These are phyloP conservation scores for Colletotrichum navitas DNA, from an alignment of 2,329 filamentous ascomycete genomes.

Conservation along the genomic window DNA sequence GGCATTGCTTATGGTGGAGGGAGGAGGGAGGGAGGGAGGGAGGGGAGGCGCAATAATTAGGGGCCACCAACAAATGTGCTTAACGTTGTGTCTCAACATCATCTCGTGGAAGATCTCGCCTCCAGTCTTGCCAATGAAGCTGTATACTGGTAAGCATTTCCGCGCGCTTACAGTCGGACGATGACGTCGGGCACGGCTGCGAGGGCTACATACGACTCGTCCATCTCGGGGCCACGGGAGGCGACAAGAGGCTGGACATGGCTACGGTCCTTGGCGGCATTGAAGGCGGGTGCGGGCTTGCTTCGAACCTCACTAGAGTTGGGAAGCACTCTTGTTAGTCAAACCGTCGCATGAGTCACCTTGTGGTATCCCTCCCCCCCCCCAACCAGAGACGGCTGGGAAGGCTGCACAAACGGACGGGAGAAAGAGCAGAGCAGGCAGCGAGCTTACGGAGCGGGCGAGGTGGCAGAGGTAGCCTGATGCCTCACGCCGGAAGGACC, in stretches of 20 bases:
- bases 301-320: conserved; percentile 66
- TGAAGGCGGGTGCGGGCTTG: conserved; percentile 73
- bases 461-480: conserved; percentile 62
- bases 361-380: neutral
- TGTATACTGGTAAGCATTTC: conserved; percentile 49
- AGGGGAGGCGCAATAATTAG: neutral
- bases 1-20: neutral
- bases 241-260: conserved; percentile 79
- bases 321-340: conserved; percentile 44
- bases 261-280: conserved; percentile 61
- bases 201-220: conserved; percentile 77
- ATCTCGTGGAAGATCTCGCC: conserved; percentile 99
- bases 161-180: conserved; percentile 22
- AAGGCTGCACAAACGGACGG: neutral
- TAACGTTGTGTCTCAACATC: conserved; percentile 93
- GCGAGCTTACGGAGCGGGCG: conserved; percentile 66
- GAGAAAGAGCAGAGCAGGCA: conserved; percentile 9
- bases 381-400: neutral
- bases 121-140: conserved; percentile 93
- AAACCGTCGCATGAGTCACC: conserved; percentile 32
- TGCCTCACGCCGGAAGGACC: conserved; percentile 58
- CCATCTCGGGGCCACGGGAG: conserved; percentile 72
- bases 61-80: conserved; percentile 86
- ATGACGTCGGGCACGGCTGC: conserved; percentile 35
- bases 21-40: too few species aligned